Base-by-base conservation (phyloP, 2,329 filamentous ascomycete species). In the Fusarium sp. region DNA sequence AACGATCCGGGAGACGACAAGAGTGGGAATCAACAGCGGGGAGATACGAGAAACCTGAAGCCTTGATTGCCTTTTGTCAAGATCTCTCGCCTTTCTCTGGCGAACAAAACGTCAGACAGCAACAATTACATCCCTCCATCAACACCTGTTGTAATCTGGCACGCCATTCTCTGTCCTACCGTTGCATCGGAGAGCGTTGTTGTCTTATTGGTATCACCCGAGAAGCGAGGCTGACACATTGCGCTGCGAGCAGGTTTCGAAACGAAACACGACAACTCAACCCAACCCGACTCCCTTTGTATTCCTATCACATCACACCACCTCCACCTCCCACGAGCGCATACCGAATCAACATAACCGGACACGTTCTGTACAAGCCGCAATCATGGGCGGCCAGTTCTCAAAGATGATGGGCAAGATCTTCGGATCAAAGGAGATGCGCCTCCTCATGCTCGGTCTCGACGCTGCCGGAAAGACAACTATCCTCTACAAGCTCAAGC, bases 401-500 rank as follows among this genome's bases (percentile, higher is more conserved):
- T 97, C 94, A 80, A 98, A 97, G 87, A 92, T 98, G 87, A 95
- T 98, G 92, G 94, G 94, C 85, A 98, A 97, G 91, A 94, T 98
- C 88, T 98, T 98, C 88, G 96, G 96, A 85, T 97, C 96, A 78
- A 98, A 98, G 89, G 96, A 98, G 87, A 98, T 98, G 95, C 93
- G 96, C 81, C 92, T 99, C 83, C 88, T 98, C 82, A 99, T 99
- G 96, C 89, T 99, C 79, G 96, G 96, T 79, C 91, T 98, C 79
- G 96, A 99, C 86, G 96, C 96, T 76, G 96, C 96, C 77, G 96
- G 96, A 88, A 99, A 99, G 89, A 99, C 96, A 54, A 98, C 96
- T 64, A 98, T 98, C 81, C 92, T 99, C 72, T 99, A 98, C 90
- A 98, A 98, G 89, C 90, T 99, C 82, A 98, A 98, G 90, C 91